Base-by-base conservation (phyloP, 768 basidiomycete genomes). In the Clitopilus hobsonii region DNA sequence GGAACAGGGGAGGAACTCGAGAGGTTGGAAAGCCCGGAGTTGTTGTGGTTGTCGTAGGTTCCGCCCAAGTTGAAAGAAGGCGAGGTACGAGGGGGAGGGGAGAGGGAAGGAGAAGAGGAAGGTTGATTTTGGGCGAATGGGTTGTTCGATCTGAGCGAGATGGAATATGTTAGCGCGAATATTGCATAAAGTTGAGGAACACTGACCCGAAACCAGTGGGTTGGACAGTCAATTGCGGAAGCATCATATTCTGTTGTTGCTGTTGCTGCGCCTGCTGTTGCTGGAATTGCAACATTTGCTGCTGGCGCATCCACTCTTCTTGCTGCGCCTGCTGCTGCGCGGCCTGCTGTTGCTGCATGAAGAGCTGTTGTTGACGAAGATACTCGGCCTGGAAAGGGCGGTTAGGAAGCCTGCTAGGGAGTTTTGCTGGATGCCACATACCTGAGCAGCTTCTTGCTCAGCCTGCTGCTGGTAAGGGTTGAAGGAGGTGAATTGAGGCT, bases 381-480 rank as follows among this genome's bases (percentile, higher is more conserved):
- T 84, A 88, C 59, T 91, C 88, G 30, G 87, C 86, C 67, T 90
- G 75, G 53, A 30, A 14, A 53, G 38, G 32, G 7, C 6, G 38
- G 13, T 36, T 24, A 52, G 1, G 32, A 52, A n/a, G 38, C 30
- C 8, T 23, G 47, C 5, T 54, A 36, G 52, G 71, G 70, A 61
- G 72, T 38, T 49, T 72, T 74, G 53, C 79, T 74, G 27, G 70
- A 20, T 26, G 36, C 18, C 53, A n/a, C n/a, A 32, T 38, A 72
- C 81, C 73, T 90, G 90, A 63, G 86, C 81, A 14, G 87, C 87
- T 69, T 96, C 93, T 62, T 95, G 93, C 63, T 95, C 89, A 48
- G 88, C 84, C 66, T 95, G 95, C 67, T 94, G 93, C 65, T 92
- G 90, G 59, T 92, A 94, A 0, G 91, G 91, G 69, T 98, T 98